Conservation (phyloP, 306 rosid species). For the Potentilla sterilis region DNA sequence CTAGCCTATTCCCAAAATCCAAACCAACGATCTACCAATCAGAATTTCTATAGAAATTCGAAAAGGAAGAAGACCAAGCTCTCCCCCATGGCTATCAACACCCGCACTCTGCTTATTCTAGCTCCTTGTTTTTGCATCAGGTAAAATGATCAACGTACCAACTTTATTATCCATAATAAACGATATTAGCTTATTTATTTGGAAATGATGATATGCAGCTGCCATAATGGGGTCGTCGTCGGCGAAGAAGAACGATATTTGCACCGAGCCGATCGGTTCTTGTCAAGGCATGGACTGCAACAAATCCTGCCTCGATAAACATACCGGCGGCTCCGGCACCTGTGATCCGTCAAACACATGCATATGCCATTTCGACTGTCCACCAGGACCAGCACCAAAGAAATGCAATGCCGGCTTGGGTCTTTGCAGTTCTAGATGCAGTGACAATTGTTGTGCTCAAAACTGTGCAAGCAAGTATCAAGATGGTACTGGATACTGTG, state of each 20-base stretch:
- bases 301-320: neutral
- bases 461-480: neutral
- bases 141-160: no score
- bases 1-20: no score
- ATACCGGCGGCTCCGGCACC: neutral
- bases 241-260: neutral
- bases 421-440: neutral
- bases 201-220: neutral
- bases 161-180: no score
- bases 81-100: no score
- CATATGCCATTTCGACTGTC: neutral
- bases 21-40: no score
- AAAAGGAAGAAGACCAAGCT: no score
- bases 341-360: neutral
- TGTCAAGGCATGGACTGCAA: neutral
- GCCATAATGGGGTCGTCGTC: neutral
- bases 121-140: no score
- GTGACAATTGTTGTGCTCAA: neutral
- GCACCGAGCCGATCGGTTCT: neutral
- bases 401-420: slow-evolving; percentile 1
- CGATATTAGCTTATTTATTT: no score
- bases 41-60: no score
- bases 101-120: no score
- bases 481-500: neutral
- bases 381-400: neutral